Percentiles rank a stretch among this genome's conserved stretches.
phyloP scores from a whole-genome alignment of 306 rosid genomes.

The Prosopis cineraria region DNA sequence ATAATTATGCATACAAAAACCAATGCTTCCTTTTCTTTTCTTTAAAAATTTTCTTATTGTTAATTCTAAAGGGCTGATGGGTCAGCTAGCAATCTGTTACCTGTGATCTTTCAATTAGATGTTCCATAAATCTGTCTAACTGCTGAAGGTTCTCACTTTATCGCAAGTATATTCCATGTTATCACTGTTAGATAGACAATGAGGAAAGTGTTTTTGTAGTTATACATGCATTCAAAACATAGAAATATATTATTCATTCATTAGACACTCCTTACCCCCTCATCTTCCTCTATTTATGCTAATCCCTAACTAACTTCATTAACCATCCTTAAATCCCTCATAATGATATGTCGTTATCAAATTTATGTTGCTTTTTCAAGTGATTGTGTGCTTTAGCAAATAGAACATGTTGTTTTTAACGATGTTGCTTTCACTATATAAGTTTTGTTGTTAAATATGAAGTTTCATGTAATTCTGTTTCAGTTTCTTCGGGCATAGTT shows the following conservation, averaged over 20 bases:
- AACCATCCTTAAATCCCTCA: no score
- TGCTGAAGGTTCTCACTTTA: slow-evolving; percentile 2
- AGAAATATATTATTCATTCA: no score
- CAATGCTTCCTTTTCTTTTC: background rate
- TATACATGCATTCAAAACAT: background rate
- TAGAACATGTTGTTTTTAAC: background rate
- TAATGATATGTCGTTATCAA: background rate
- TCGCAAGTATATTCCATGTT: slow-evolving; percentile 16
- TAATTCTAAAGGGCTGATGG: slow-evolving; percentile 10
- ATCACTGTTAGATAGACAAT: background rate
- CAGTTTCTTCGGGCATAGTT: background rate
- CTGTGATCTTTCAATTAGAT: slow-evolving; percentile 7
- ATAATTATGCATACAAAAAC: background rate
- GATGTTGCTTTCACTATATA: background rate
- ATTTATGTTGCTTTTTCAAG: slow-evolving; percentile 15
- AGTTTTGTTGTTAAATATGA: slow-evolving; percentile 7
- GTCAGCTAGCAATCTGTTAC: background rate
- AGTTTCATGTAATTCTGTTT: slow-evolving; percentile 6
- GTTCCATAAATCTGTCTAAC: slow-evolving; percentile 9
- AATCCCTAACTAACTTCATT: no score
- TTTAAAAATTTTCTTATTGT: background rate
- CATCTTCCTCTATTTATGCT: no score
- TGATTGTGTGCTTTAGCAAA: background rate
- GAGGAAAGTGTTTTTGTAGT: background rate
- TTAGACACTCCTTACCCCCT: no score